These are phyloP conservation scores for Hawksworthiomyces lignivorus DNA, from an alignment of 2,329 filamentous ascomycete genomes.

Conservation along the genomic window DNA sequence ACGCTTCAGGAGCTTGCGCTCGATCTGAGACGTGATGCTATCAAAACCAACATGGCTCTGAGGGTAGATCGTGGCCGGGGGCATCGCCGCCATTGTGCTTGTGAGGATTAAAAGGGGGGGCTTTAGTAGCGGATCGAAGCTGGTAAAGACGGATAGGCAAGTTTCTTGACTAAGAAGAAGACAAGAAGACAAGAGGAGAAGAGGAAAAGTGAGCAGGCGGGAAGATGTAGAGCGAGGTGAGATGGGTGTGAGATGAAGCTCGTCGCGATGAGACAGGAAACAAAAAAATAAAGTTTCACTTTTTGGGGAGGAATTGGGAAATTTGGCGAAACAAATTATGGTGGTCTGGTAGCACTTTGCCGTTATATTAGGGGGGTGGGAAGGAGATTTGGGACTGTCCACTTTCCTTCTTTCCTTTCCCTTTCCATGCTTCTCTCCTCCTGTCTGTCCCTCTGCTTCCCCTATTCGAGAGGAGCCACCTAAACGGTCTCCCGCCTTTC, in stretches of 20 bases:
- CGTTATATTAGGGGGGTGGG: constrained; percentile 9
- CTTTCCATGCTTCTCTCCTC: background rate
- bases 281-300: constrained; percentile 9
- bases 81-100: constrained; percentile 52
- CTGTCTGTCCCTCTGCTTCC: background rate
- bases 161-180: too few species aligned
- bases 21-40: constrained; percentile 98
- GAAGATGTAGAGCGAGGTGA: background rate
- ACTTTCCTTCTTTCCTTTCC: constrained; percentile 3
- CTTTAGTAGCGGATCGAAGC: too few species aligned
- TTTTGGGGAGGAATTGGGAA: constrained; percentile 10
- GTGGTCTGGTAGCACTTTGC: constrained; percentile 10
- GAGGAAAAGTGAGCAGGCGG: background rate
- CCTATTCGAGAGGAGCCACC: constrained; percentile 10
- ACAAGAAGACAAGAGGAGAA: constrained; percentile 1
- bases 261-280: constrained; percentile 10
- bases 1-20: constrained; percentile 98
- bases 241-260: constrained; percentile 1
- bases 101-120: background rate
- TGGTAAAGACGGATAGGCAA: too few species aligned
- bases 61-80: constrained; percentile 69
- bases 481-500: constrained; percentile 2
- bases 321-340: constrained; percentile 12
- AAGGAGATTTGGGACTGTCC: constrained; percentile 4
- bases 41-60: constrained; percentile 99